phyloP scores from a whole-genome alignment of 2,329 filamentous ascomycete species.

The Chaetomium olivaceum region DNA sequence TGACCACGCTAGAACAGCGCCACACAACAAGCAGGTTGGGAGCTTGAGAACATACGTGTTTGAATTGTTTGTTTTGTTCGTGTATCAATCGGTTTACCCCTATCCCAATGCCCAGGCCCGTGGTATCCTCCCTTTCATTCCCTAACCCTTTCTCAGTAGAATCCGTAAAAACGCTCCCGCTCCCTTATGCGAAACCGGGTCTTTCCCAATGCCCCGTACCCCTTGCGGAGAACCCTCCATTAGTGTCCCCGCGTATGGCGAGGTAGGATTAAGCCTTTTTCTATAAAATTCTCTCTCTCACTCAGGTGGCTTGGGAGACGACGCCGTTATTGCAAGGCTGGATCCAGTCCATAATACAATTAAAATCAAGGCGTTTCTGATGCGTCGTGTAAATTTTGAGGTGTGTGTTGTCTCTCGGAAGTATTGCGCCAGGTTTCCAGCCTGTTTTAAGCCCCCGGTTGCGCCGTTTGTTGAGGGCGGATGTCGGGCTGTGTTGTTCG shows the following conservation, averaged over 20 bases:
- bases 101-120: slow-evolving; percentile 3
- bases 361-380: slow-evolving; percentile 11
- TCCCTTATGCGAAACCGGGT: not conserved
- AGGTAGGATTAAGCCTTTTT: not conserved
- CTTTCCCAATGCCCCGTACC: not conserved
- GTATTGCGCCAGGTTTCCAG: not conserved
- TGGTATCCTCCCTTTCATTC: slow-evolving; percentile 18
- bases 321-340: not conserved
- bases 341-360: slow-evolving; percentile 21
- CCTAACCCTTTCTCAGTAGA: not conserved
- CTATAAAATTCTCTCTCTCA: not conserved
- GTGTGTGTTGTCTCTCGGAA: not conserved
- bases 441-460: not conserved
- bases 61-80: slow-evolving; percentile 5
- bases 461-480: slow-evolving; percentile 14
- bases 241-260: not conserved
- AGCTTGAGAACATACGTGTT: not conserved
- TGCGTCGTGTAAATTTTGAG: not conserved
- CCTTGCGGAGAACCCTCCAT: not conserved
- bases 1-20: not conserved
- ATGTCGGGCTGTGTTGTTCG: slow-evolving; percentile 1
- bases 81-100: not conserved
- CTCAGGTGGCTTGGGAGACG: not conserved
- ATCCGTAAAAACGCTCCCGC: not conserved
- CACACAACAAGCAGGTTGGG: not conserved